A percentile compares a stretch with the other conserved stretches of the same genome.
These are phyloP conservation scores for Paecilomyces dactylethromorphus DNA, from an alignment of 2,329 filamentous ascomycete species.

Conservation along the genomic window DNA sequence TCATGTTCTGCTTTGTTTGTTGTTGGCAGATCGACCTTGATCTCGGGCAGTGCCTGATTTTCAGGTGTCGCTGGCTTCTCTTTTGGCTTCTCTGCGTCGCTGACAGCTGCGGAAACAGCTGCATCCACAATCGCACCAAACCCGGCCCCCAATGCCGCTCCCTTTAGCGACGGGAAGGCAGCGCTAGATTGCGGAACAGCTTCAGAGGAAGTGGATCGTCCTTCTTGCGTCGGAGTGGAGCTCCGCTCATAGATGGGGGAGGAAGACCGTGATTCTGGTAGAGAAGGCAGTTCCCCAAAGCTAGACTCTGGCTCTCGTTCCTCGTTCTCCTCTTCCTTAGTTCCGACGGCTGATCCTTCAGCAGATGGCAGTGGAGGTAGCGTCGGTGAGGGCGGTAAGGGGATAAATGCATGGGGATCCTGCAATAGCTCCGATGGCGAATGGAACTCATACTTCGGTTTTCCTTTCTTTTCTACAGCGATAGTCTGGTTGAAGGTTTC, in stretches of 20 bases:
- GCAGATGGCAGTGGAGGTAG: constrained; percentile 20
- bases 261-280: constrained; percentile 10
- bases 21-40: background rate
- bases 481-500: constrained; percentile 36
- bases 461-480: constrained; percentile 27
- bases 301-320: constrained; percentile 12
- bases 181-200: background rate
- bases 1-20: background rate
- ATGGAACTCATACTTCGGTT: constrained; percentile 40
- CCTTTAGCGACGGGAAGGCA: background rate
- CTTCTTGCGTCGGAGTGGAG: background rate
- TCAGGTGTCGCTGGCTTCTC: background rate
- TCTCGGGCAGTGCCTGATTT: background rate
- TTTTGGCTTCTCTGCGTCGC: background rate
- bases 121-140: constrained; percentile 17
- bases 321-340: constrained; percentile 12
- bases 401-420: constrained; percentile 22
- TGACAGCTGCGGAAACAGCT: constrained; percentile 15
- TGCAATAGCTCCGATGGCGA: constrained; percentile 40
- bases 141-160: constrained; percentile 3
- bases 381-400: constrained; percentile 17
- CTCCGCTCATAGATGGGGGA: constrained; percentile 10
- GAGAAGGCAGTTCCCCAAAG: constrained; percentile 11
- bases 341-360: constrained; percentile 23
- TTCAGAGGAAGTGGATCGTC: background rate